Evolutionary conservation across 1,139 yeast species (phyloP), one percentile per base, ranked within the genome.

Genomic region (Kurtzmaniella quercitrusa): DNA sequence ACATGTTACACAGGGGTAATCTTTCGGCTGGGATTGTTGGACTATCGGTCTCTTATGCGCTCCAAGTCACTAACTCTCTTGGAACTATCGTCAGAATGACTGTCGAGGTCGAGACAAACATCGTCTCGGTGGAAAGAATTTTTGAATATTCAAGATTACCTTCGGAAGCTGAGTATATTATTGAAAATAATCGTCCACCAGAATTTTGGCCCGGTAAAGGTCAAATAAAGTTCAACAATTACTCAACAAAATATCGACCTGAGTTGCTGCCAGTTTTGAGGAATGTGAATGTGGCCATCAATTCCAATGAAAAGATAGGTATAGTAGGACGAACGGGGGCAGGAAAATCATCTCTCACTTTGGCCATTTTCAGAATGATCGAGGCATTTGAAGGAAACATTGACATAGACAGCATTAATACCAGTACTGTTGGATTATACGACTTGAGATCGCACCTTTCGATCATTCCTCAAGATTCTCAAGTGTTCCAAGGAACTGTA

Each of bases 251-350:
- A 39, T 86, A 86, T 57, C 53, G 65, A 42, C 56, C 77, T 41
- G 82, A 75, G 38, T 76, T 80, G 22, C 87, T 57, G 20, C 60
- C 55, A 3, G 63, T 84, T 2, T 63, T 86, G 52, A 74, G 71
- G 40, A 66, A 76, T 39, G 66, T 86, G 39, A 62, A 66, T 34
- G 54, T 85, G 37, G 62, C 67, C 2, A 74, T 86, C 45, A 66
- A 72, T 23, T 70, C 88, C 3, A 66, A 66, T 15, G 93, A 86
- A 51, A 86, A 86, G 55, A 67, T 86, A 48, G 95, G 95, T 38
- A 80, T 86, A 49, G 93, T 85, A n/a, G 95, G 95, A 9, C 73
- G 95, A 50, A 86, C 95, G 0, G 95, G 95, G 35, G 91, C 94
- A 1, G 95, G 95, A 17, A 86, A 86, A 57, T 80, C 88, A 23